Base-by-base conservation (phyloP, 495 filamentous ascomycete species). In the Parmelia sp. region DNA sequence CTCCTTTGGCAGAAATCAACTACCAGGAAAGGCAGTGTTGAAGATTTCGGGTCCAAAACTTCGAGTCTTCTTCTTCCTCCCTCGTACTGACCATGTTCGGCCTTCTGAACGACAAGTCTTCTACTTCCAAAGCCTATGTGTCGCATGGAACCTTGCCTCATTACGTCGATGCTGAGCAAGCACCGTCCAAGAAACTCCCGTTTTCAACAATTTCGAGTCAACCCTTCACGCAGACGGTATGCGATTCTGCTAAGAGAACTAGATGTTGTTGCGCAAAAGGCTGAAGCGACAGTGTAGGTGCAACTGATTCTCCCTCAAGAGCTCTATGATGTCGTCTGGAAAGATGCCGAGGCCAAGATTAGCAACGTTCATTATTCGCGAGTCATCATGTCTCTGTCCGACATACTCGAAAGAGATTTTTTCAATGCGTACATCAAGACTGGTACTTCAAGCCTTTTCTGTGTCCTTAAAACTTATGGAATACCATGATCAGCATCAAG, bases 381-480 rank as follows among this genome's bases (percentile, higher is more conserved):
- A 55, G 86, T 97, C 10, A 83, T 86, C 62, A 88, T 96, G 84
- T 82, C 86, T 17, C 80, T 96, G 31, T 80, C 79, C 19, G 83
- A 86, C 53, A 71, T 97, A 2, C 68, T 98, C 9, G 82, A 89
- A 47, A 82, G 84, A 8, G 86, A 88, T 0, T 98, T 98, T 69
- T 93, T 96, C 73, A 90, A 85, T 53, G 78, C 84, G 59, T 93
- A 96, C 71, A 88, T 97, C 68, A 96, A 96, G 72, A 79, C 82
- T 68, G 92, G 92, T 95, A 83, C 21, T 64, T 65, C 4, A 35
- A 11, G 4, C 15, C 40, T 31, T 10, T 17, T 27, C 15, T 33
- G 29, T 53, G 17, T 61, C 25, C 23, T 59, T 65, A 14, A 17
- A 4, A 19, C 19, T 9, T 53, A 27, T 31, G 14, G 49, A 14